phyloP scores from a whole-genome alignment of 495 filamentous ascomycete species.

The Xylaria acuta region DNA sequence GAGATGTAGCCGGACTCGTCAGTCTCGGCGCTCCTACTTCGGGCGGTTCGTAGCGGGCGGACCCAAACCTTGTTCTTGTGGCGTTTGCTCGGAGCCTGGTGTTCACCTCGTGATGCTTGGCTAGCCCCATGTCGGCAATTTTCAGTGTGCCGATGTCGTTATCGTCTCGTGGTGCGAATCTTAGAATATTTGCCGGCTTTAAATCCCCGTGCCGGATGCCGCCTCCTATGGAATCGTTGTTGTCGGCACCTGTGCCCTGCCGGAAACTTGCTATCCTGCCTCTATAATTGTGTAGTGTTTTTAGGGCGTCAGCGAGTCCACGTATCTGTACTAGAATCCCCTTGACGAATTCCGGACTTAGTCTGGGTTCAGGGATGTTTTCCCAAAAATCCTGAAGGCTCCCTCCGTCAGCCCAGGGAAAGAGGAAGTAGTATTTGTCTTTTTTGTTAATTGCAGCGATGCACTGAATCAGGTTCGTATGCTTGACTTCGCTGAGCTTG shows the following conservation, averaged over 20 bases:
- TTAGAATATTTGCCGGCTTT: conserved; percentile 36
- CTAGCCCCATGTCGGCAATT: conserved; percentile 39
- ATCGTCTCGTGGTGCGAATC: conserved; percentile 8
- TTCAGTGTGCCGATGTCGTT: conserved; percentile 31
- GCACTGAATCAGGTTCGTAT: too few relatives aligned
- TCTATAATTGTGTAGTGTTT: neutral
- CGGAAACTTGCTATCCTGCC: neutral
- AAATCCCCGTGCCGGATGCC: conserved; percentile 32
- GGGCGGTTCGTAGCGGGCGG: conserved; percentile 36
- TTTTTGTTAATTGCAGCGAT: too few relatives aligned
- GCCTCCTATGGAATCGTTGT: neutral
- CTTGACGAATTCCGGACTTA: too few relatives aligned
- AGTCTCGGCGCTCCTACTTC: conserved; percentile 26
- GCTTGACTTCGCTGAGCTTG: too few relatives aligned
- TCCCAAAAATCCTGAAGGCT: too few relatives aligned
- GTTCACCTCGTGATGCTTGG: conserved; percentile 30
- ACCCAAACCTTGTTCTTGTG: conserved; percentile 30
- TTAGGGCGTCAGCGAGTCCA: too few relatives aligned
- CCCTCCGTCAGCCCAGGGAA: too few relatives aligned
- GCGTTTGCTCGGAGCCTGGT: conserved; percentile 1
- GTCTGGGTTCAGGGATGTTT: too few relatives aligned
- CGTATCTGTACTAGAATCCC: too few relatives aligned
- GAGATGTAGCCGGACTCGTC: conserved; percentile 26
- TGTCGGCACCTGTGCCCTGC: neutral
- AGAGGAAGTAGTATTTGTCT: too few relatives aligned